Evolutionary conservation across 2,329 filamentous ascomycete genomes (phyloP), one percentile per base, ranked within the genome.

Genomic region (Penicillium sp.): DNA sequence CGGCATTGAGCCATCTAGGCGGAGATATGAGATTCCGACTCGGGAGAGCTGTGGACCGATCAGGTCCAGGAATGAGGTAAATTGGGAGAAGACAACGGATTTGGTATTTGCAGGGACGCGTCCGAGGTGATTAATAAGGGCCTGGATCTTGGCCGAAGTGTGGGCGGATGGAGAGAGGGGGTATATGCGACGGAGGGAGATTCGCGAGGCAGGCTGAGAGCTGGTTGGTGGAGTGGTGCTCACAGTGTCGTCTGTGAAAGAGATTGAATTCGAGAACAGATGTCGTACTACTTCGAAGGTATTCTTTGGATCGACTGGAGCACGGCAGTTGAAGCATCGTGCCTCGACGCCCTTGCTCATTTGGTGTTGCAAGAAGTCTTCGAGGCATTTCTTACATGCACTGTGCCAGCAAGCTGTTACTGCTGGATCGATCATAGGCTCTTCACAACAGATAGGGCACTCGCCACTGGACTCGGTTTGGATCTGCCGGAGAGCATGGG

Each of bases 321-420:
- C 89, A 31, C 94, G 88, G 70, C 94, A 99, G 62, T 89, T 93
- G 77, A 96, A 96, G 74, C 94, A 99, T 10, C 88, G 84, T 1
- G 94, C 88, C 0, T 88, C 73, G 47, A 90, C 83, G 41, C 87
- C 86, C 56, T 88, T 90, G 62, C 90, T 87, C 5, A 82, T 88
- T 71, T 96, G 89, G 67, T 96, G 91, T 60, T 89, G 86, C 67
- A 99, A 95, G 65, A 91, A 96, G 64, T 91, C 87, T 2, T 95
- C 78, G n/a, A 97, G 77, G 66, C 94, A 99, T 59, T 90, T 88
- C 74, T 94, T 96, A 78, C 94, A 99, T 0, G 94, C 92, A 33
- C 90, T 96, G 73, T 99, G 94, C 91, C 94, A 99, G 75, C 94
- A 99, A 0, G 91, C 90, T 0, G 94, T 97, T 1, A 99, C 94